Base-by-base conservation (phyloP, 805 yeast genomes). In the Saturnispora sanitii region DNA sequence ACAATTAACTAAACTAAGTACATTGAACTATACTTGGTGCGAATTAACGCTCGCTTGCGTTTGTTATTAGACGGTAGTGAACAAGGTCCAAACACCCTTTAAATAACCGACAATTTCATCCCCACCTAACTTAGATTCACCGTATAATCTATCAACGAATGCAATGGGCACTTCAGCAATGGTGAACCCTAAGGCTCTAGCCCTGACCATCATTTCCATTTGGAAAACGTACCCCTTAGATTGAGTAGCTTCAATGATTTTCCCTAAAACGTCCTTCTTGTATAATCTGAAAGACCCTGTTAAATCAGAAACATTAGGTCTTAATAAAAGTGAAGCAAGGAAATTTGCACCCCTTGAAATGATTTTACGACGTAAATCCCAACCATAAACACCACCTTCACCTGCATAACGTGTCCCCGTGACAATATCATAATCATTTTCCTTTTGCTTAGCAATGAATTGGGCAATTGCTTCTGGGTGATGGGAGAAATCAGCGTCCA, bases 161-260 rank as follows among this genome's bases (percentile, higher is more conserved):
- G 77, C 71, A 50, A 81, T 81, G 37, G 88, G 88, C 25, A 80
- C 87, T 58, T 81, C 90, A 23, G 82, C 88, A 50, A 81, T 79
- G 15, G 74, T 67, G 62, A 71, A 78, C n/a, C 79, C 80, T 57
- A 78, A 62, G n/a, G 79, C 67, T 56, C 83, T 71, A 31, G 90
- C 90, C 50, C 90, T 73, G 19, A 81, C 90, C 75, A 81, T 79
- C 87, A 81, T 80, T 62, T 81, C 90, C 90, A 81, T 81, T 64
- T 81, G 90, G 74, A 81, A 81, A 32, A 82, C 90, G 52, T 82
- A 81, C 38, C 90, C 90, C 63, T 82, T 81, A 28, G 83, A 75
- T 55, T 73, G 69, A 36, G 88, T 80, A 44, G 69, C 81, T 37
- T 66, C 72, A 48, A 81, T 82, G 48, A 82, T 71, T 54, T 76